Evolutionary conservation across 805 yeast genomes (phyloP).

Genomic region (Kodamaea neixiangensis): DNA sequence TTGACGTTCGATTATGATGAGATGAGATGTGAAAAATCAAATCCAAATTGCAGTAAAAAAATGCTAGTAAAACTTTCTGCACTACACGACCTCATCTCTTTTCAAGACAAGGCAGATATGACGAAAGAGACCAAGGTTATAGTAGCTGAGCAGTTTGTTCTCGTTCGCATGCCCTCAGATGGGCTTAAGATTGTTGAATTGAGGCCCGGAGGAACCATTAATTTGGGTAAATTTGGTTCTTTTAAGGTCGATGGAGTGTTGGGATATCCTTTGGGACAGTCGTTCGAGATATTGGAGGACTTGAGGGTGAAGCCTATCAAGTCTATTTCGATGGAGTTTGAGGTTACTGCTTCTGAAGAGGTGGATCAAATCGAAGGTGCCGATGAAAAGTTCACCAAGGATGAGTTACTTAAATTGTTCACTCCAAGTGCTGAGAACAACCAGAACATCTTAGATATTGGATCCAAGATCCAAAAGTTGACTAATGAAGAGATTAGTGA

Average conservation of each 20-base stretch:
- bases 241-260: conserved; percentile 73
- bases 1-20: conserved; percentile 1
- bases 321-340: conserved; percentile 29
- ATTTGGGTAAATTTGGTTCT: conserved; percentile 89
- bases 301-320: conserved; percentile 51
- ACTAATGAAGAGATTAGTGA: conserved; percentile 80
- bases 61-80: conserved; percentile 2
- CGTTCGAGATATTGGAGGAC: conserved; percentile 77
- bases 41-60: neutral
- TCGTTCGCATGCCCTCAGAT: conserved; percentile 80
- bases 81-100: conserved; percentile 14
- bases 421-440: conserved; percentile 58
- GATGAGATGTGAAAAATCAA: conserved; percentile 14
- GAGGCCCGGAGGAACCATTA: conserved; percentile 57
- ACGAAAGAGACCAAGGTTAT: conserved; percentile 29
- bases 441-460: conserved; percentile 65
- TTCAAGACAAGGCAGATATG: neutral
- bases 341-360: conserved; percentile 28
- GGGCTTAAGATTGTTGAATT: conserved; percentile 73
- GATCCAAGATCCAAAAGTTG: conserved; percentile 71
- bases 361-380: conserved; percentile 21
- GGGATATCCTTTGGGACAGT: conserved; percentile 84
- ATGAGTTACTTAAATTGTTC: conserved; percentile 38
- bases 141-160: conserved; percentile 51
- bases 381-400: conserved; percentile 35